phyloP scores from a whole-genome alignment of 768 basidiomycete species.

The Mycena venus region DNA sequence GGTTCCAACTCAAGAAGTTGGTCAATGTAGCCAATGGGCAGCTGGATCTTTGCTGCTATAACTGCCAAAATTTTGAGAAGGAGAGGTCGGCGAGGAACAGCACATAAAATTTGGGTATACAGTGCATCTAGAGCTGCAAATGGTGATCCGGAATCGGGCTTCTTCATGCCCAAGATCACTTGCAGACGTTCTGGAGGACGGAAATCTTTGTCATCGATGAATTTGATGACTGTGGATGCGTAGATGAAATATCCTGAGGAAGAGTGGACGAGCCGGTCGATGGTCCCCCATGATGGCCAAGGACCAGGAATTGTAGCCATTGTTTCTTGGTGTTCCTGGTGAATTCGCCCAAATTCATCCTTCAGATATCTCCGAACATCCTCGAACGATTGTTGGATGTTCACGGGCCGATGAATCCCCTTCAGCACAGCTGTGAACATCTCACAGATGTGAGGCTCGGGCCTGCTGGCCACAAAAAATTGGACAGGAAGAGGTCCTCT shows the following conservation, averaged over 20 bases:
- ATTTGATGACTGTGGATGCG: not conserved
- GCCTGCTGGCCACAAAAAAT: slow-evolving; percentile 44
- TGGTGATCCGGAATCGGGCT: not conserved
- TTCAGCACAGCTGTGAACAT: slow-evolving; percentile 21
- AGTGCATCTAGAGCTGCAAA: not conserved
- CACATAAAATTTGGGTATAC: not conserved
- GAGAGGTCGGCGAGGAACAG: not conserved
- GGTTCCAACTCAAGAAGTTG: not conserved
- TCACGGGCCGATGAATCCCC: not conserved
- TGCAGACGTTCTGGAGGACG: not conserved
- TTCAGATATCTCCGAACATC: slow-evolving; percentile 36
- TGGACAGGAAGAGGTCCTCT: slow-evolving; percentile 4
- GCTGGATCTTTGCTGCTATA: not conserved
- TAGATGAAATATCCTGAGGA: slow-evolving; percentile 41
- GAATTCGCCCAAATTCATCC: not conserved
- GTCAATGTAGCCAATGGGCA: not conserved
- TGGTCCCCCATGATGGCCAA: slow-evolving; percentile 35
- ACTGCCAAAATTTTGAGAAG: not conserved
- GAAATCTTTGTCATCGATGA: not conserved
- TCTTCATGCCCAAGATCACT: not conserved
- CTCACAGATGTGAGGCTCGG: slow-evolving; percentile 37
- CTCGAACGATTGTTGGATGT: not conserved
- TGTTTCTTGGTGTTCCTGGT: not conserved
- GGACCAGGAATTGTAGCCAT: not conserved
- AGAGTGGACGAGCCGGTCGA: slow-evolving; percentile 29